A percentile compares a stretch with the other conserved stretches of the same genome.
phyloP scores from a whole-genome alignment of 257 asterid species.

The Solanum raphanifolium region DNA sequence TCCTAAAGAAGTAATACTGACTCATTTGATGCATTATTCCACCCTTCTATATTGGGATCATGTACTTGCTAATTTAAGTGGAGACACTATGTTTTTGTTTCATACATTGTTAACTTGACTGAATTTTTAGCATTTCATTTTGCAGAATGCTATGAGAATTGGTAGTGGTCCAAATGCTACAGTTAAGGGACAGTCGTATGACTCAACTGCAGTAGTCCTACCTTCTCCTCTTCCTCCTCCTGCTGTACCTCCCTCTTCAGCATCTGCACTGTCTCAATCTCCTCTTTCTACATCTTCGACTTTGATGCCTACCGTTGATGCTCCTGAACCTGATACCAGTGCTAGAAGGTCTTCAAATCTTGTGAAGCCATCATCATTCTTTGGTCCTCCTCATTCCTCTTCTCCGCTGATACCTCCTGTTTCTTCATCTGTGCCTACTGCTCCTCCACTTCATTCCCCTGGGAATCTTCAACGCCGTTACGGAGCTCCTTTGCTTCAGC shows the following conservation, averaged over 20 bases:
- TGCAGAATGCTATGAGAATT: slow-evolving; percentile 55
- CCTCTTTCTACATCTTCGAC: slow-evolving; percentile 39
- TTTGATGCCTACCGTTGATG: slow-evolving; percentile 47
- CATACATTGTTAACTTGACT: background rate
- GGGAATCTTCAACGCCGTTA: slow-evolving; percentile 53
- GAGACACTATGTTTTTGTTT: background rate
- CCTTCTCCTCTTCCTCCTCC: slow-evolving; percentile 37
- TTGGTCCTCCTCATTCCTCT: slow-evolving; percentile 56
- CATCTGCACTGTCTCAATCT: slow-evolving; percentile 35
- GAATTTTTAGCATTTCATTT: background rate
- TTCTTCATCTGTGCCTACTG: slow-evolving; percentile 66
- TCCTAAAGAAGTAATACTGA: background rate
- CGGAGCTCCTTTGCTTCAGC: slow-evolving; percentile 91
- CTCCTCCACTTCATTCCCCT: slow-evolving; percentile 64
- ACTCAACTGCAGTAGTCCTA: slow-evolving; percentile 23
- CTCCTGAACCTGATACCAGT: slow-evolving; percentile 26
- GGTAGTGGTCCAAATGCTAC: slow-evolving; percentile 44
- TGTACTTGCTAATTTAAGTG: background rate
- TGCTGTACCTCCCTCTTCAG: slow-evolving; percentile 26
- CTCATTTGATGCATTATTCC: background rate
- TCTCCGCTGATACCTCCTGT: slow-evolving; percentile 53
- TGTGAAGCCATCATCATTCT: slow-evolving; percentile 81
- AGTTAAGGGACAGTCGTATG: slow-evolving; percentile 41
- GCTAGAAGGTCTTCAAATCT: slow-evolving; percentile 48
- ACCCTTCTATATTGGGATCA: background rate